These are phyloP conservation scores for Plasmodium vivax DNA, from an alignment of 169 alveolate species.

Conservation along the genomic window DNA sequence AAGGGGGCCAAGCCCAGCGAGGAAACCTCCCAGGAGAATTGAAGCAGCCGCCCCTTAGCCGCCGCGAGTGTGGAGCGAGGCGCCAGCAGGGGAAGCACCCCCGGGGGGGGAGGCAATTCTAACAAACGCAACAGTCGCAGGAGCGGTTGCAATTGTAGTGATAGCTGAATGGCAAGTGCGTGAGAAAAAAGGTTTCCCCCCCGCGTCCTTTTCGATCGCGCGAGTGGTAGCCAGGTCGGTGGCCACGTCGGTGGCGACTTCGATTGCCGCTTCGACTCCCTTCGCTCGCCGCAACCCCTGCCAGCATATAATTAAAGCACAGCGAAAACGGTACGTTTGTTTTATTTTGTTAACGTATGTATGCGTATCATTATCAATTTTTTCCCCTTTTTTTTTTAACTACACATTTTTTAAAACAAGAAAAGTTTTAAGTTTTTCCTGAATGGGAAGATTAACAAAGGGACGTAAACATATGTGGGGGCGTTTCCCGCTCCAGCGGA, in stretches of 20 bases:
- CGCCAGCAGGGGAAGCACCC: neutral
- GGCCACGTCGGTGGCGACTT: neutral
- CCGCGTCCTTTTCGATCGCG: neutral
- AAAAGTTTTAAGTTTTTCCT: conserved; percentile 21
- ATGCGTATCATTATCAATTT: neutral
- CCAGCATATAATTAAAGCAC: conserved; percentile 1
- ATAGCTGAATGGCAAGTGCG: neutral
- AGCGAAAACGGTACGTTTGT: neutral
- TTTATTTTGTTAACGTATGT: conserved; percentile 12
- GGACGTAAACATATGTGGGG: neutral
- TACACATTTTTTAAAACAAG: conserved; percentile 16
- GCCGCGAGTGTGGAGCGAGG: neutral
- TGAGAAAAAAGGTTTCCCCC: neutral
- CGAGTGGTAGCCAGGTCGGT: neutral
- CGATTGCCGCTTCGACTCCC: no score
- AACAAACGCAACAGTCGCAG: no score
- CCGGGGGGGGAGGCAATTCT: neutral
- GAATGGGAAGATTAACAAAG: conserved; percentile 3
- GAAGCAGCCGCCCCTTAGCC: neutral
- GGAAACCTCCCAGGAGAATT: conserved; percentile 5
- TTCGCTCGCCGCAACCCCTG: neutral
- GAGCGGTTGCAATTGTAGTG: neutral
- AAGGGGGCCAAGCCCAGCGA: conserved; percentile 10
- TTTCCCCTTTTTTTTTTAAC: neutral
- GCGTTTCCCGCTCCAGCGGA: neutral